Base-by-base conservation (phyloP, 2,329 filamentous ascomycete species). In the Arthrobotrys conoides region DNA sequence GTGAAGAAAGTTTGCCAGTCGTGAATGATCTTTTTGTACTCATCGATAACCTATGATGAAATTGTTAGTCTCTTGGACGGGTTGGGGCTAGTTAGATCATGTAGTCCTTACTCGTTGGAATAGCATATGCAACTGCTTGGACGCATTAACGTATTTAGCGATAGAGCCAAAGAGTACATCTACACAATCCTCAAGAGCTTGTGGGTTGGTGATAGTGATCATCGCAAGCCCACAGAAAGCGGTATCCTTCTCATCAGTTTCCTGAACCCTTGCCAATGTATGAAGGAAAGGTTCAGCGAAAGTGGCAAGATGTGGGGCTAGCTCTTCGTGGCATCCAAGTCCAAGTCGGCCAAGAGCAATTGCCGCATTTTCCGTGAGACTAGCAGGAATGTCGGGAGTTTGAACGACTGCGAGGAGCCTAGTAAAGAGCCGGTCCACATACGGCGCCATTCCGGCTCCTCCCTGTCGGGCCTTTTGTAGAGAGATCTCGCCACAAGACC, bases 401-500 rank as follows among this genome's bases (percentile, higher is more conserved):
- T 91, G 91, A 81, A 98, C 90, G 81, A 98, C 97, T 69, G 91
- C 89, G 46, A 93, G 89, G 30, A 96, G 89, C 46, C 92, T 90
- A 79, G 91, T 88, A 75, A 97, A 90, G 16, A 99, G 86, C 79
- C 92, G 89, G 22, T 92, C 90, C 9, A 94, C 89, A 83, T 92
- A 97, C 0, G 91, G 91, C 0, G 88, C 88, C 89, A 97, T 92
- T 68, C 88, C 90, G 2, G 16, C 33, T 46, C 59, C 81, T 4
- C 51, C 44, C 5, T 64, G 68, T 79, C 91, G 90, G 81, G 91
- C 89, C 83, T 92, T 88, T 79, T 93, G 91, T 84, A 97, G 90
- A 16, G 94, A 90, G 79, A 98, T 96, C 86, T 99, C 96, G 49
- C 96, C 96, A 24, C 91, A 91, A 5, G 94, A 96, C 96, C 96